phyloP scores from a whole-genome alignment of 495 filamentous ascomycete species.

The Glonium stellatum region DNA sequence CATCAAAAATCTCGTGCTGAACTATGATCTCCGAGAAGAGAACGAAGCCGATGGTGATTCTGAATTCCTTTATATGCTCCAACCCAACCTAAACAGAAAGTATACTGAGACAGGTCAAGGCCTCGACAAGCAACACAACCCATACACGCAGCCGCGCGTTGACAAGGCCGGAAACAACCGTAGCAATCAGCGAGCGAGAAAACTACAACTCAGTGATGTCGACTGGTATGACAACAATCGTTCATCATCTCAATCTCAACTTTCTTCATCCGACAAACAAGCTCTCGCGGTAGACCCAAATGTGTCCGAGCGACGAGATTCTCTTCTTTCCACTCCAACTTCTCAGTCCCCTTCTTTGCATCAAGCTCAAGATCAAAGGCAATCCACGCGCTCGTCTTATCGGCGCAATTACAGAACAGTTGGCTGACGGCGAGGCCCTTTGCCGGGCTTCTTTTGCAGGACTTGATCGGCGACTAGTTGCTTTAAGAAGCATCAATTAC shows the following conservation, averaged over 20 bases:
- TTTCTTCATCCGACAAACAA: slow-evolving; percentile 5
- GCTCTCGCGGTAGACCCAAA: slow-evolving; percentile 6
- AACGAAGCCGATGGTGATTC: slow-evolving; percentile 67
- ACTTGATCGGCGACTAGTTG: not conserved
- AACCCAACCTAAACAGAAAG: slow-evolving; percentile 25
- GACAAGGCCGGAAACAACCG: slow-evolving; percentile 69
- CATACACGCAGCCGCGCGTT: slow-evolving; percentile 29
- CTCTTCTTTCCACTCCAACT: slow-evolving; percentile 5
- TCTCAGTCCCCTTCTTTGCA: not conserved
- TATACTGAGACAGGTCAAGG: slow-evolving; percentile 24
- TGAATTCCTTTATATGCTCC: slow-evolving; percentile 42
- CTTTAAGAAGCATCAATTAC: slow-evolving; percentile 1
- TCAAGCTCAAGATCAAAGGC: not conserved
- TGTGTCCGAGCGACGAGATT: slow-evolving; percentile 7
- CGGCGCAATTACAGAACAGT: not conserved
- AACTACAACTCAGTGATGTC: slow-evolving; percentile 91
- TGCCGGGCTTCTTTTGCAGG: slow-evolving; percentile 1
- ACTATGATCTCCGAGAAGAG: slow-evolving; percentile 82
- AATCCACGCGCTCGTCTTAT: not conserved
- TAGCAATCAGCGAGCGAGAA: slow-evolving; percentile 73
- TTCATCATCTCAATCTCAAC: slow-evolving; percentile 3
- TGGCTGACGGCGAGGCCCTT: not conserved
- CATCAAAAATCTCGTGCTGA: slow-evolving; percentile 94
- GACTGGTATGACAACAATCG: slow-evolving; percentile 65
- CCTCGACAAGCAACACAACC: slow-evolving; percentile 28